Evolutionary conservation across 176 grass and related monocot genomes (phyloP).

Genomic region (Carex scoparia): DNA sequence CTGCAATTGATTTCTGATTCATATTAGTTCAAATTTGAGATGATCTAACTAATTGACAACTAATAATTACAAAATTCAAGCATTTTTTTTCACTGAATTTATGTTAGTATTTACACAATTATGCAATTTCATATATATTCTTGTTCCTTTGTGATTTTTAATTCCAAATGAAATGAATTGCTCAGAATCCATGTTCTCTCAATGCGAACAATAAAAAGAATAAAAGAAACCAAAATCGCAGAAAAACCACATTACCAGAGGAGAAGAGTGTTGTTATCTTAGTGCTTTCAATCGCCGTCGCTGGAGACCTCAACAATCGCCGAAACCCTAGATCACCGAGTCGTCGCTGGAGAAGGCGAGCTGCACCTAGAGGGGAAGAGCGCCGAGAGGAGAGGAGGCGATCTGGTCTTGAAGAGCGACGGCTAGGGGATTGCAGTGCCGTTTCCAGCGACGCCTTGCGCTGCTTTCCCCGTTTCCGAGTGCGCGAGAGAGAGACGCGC

Average conservation of each 20-base stretch:
- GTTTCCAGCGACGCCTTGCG: too few relatives aligned
- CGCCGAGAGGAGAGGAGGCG: too few relatives aligned
- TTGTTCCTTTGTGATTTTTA: neutral
- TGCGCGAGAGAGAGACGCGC: too few relatives aligned
- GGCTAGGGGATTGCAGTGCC: too few relatives aligned
- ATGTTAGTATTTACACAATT: neutral
- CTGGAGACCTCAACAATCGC: too few relatives aligned
- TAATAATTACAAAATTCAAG: neutral
- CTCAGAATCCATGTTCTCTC: neutral
- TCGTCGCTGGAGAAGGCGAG: too few relatives aligned
- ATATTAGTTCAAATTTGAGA: neutral
- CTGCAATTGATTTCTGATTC: neutral
- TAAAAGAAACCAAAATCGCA: neutral
- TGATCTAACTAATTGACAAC: neutral
- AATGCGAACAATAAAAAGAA: neutral
- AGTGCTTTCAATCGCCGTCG: too few relatives aligned
- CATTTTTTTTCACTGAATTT: neutral
- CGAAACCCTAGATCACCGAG: too few relatives aligned
- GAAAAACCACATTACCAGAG: neutral
- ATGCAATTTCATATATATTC: neutral
- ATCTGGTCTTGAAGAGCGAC: too few relatives aligned
- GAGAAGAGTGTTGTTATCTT: too few relatives aligned
- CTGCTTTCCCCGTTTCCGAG: too few relatives aligned
- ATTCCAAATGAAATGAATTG: neutral
- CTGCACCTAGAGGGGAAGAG: too few relatives aligned